Evolutionary conservation across 345 rosid genomes (phyloP), one percentile per base, ranked within the genome.

Genomic region (Durio zibethinus): DNA sequence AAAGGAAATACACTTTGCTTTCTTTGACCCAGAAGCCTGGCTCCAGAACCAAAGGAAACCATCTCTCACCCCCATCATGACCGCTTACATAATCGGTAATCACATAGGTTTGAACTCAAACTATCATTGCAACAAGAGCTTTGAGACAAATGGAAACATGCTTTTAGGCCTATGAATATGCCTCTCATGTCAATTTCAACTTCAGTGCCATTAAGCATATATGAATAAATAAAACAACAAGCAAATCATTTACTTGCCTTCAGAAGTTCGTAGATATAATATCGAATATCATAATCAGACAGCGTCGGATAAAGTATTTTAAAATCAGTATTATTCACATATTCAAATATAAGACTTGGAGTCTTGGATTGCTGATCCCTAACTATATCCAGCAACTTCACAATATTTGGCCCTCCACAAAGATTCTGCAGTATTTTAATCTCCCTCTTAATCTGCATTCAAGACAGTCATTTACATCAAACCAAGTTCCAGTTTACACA

Each of bases 321-420:
- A 70, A 93, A 93, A 87, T 95, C 98, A 16, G 90, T 90, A 80
- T 95, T 95, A 81, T 95, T 93, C 80, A 95, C 96, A 74, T 92
- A 87, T 84, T 94, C 98, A 88, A 94, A 94, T 50, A 94, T 87
- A 59, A 94, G 91, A 83, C 98, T 94, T 0, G 97, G 98, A 11
- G 98, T 94, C 87, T 90, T 94, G 2, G 97, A 94, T 80, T 94
- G 97, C 89, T 92, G 95, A 87, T 94, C 98, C 81, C 98, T 89
- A 75, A 94, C 98, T 82, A 94, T 94, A 84, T 94, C 98, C 31
- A 91, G 97, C 87, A 94, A 77, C 86, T 90, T 91, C 78, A 94
- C 89, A 78, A 93, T 86, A 88, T 94, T 93, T 9, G 97, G 99
- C 63, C 99, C 99, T 48, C 98, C 99, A 53, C 97, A 93, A 16